Evolutionary conservation across 768 basidiomycete species (phyloP).

Genomic region (Leucocoprinus leucothites): DNA sequence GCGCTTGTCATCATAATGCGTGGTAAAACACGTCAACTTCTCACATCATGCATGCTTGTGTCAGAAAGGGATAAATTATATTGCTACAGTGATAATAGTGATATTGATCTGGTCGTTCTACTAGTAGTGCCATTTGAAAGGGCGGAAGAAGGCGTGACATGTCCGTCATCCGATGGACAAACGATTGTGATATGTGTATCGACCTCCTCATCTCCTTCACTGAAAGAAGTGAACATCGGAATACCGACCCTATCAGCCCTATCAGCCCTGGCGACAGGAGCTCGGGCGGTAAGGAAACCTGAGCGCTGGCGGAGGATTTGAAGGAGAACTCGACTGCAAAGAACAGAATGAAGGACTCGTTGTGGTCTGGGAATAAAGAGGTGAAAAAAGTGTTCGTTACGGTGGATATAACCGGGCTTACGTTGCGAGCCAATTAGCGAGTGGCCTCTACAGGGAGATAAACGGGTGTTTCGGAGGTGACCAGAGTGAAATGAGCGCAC

Average conservation of each 20-base stretch:
- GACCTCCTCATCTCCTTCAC: slow-evolving; percentile 17
- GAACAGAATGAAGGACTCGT: slow-evolving; percentile 40
- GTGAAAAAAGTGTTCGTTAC: too few relatives aligned
- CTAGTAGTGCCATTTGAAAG: background rate
- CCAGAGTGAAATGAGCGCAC: slow-evolving; percentile 16
- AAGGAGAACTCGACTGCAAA: slow-evolving; percentile 39
- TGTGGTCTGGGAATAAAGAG: slow-evolving; percentile 27
- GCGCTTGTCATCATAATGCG: slow-evolving; percentile 1
- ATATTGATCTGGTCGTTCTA: too few relatives aligned
- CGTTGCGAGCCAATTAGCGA: slow-evolving; percentile 43
- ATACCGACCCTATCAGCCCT: background rate
- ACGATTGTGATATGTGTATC: slow-evolving; percentile 19
- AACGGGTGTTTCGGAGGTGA: background rate
- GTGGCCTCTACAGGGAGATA: slow-evolving; percentile 21
- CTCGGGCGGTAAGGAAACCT: slow-evolving; percentile 17
- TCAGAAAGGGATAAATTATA: background rate
- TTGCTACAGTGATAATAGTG: background rate
- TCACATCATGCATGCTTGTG: background rate
- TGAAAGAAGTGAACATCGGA: slow-evolving; percentile 21
- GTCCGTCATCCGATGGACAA: slow-evolving; percentile 12
- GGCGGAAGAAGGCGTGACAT: background rate
- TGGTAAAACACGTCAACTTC: slow-evolving; percentile 1
- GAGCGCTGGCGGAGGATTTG: slow-evolving; percentile 32
- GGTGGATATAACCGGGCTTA: slow-evolving; percentile 17
- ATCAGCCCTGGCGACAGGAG: slow-evolving; percentile 1